phyloP scores from a whole-genome alignment of 1,284 basidiomycete species.

The Apiotrichum laibachii region DNA sequence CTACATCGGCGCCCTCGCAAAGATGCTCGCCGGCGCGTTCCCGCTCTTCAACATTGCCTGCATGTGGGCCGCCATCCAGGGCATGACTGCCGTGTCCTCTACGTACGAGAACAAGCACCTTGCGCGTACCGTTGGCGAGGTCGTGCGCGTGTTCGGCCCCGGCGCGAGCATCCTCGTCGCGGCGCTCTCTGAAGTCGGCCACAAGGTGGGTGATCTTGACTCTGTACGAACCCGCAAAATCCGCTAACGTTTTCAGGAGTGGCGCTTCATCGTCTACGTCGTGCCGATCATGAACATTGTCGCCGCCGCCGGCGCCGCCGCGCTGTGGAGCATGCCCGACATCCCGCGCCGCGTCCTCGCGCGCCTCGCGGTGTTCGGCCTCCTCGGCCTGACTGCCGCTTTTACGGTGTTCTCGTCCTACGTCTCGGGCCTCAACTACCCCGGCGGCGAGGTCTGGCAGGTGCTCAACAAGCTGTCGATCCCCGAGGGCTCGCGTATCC shows the following conservation, averaged over 20 bases:
- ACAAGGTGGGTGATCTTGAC: slow-evolving; percentile 58
- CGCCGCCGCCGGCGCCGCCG: slow-evolving; percentile 61
- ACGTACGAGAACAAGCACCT: slow-evolving; percentile 9
- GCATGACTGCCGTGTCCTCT: not conserved
- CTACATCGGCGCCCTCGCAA: slow-evolving; percentile 75
- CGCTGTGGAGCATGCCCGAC: slow-evolving; percentile 22
- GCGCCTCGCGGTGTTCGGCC: slow-evolving; percentile 51
- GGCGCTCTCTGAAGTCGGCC: slow-evolving; percentile 71
- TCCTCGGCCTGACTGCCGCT: slow-evolving; percentile 57
- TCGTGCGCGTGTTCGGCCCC: slow-evolving; percentile 34
- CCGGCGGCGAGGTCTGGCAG: slow-evolving; percentile 74
- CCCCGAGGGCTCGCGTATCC: slow-evolving; percentile 28
- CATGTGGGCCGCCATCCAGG: slow-evolving; percentile 32
- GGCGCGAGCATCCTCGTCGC: slow-evolving; percentile 61
- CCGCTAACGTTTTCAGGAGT: slow-evolving; percentile 60
- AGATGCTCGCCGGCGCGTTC: slow-evolving; percentile 66
- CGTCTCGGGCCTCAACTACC: slow-evolving; percentile 77
- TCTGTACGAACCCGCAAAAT: not conserved
- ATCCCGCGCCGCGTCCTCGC: slow-evolving; percentile 2
- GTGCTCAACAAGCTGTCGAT: slow-evolving; percentile 59
- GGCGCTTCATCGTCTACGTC: slow-evolving; percentile 89
- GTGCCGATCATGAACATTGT: slow-evolving; percentile 79
- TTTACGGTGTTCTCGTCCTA: slow-evolving; percentile 59
- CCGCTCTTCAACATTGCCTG: slow-evolving; percentile 64
- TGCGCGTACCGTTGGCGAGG: slow-evolving; percentile 17